phyloP scores from a whole-genome alignment of 371 early-diverging fungal species.

The Batrachochytrium dendrobatidis region DNA sequence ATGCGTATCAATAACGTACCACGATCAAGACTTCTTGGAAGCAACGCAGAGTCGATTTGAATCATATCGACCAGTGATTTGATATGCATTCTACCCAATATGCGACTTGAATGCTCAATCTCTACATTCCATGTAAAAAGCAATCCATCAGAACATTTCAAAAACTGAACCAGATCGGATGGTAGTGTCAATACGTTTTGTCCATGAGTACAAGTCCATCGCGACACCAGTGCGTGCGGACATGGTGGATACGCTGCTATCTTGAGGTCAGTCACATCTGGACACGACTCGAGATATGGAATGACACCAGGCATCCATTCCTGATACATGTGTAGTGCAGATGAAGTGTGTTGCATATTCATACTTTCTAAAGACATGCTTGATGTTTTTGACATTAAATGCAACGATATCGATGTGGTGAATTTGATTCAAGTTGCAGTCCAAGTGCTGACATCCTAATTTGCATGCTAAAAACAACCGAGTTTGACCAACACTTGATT shows the following conservation, averaged over 20 bases:
- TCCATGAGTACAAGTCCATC: no score
- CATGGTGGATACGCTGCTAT: constrained; percentile 9
- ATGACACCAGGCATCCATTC: constrained; percentile 22
- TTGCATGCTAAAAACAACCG: no score
- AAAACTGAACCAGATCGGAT: neutral
- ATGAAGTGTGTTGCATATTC: no score
- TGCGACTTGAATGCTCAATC: neutral
- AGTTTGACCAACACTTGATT: no score
- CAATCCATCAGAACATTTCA: neutral
- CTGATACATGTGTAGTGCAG: no score
- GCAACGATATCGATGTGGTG: no score
- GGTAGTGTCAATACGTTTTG: neutral
- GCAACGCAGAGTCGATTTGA: neutral
- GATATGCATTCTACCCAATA: neutral
- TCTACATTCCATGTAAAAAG: neutral
- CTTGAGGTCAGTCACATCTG: constrained; percentile 16
- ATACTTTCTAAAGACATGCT: no score
- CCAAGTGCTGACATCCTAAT: no score
- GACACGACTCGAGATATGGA: constrained; percentile 24
- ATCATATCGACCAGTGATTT: neutral
- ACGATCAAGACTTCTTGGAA: neutral
- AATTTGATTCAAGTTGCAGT: no score
- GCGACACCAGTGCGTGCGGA: neutral
- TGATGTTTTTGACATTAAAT: no score
- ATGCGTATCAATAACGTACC: neutral